phyloP scores from a whole-genome alignment of 2,329 filamentous ascomycete species.

The Hypoxylon sp. region DNA sequence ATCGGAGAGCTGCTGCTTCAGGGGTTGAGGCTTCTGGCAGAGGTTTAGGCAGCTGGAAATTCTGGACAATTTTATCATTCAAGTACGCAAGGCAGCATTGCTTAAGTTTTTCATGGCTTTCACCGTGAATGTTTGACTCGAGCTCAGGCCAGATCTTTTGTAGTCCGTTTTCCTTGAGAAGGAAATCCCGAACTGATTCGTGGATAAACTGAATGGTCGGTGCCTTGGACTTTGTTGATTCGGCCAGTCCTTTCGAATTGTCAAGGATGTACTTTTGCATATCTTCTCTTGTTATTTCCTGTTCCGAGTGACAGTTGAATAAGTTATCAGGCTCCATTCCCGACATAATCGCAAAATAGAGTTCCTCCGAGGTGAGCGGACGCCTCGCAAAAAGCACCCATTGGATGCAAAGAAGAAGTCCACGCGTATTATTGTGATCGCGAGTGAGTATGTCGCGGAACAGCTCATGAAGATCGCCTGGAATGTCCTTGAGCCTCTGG shows the following conservation, averaged over 20 bases:
- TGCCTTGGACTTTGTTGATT: slow-evolving; percentile 55
- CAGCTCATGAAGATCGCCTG: slow-evolving; percentile 7
- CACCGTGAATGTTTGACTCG: slow-evolving; percentile 15
- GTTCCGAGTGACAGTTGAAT: slow-evolving; percentile 36
- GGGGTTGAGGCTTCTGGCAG: background rate
- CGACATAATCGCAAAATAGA: slow-evolving; percentile 61
- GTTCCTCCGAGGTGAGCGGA: slow-evolving; percentile 60
- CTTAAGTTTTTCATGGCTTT: slow-evolving; percentile 62
- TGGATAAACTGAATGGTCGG: slow-evolving; percentile 67
- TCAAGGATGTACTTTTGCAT: slow-evolving; percentile 57
- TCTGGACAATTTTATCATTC: background rate
- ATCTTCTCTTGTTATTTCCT: slow-evolving; percentile 42
- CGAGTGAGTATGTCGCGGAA: slow-evolving; percentile 61
- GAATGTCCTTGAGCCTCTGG: slow-evolving; percentile 52
- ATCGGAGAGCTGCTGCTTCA: background rate
- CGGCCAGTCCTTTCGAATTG: slow-evolving; percentile 66
- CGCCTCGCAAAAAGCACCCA: slow-evolving; percentile 67
- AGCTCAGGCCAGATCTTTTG: slow-evolving; percentile 52
- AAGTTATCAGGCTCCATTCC: slow-evolving; percentile 44
- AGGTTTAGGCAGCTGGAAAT: background rate
- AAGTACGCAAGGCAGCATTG: slow-evolving; percentile 3
- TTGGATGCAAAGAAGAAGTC: slow-evolving; percentile 63
- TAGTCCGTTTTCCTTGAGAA: slow-evolving; percentile 57
- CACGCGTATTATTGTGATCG: slow-evolving; percentile 59
- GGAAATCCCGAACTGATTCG: slow-evolving; percentile 65